These are phyloP conservation scores for Papilionanthe hybrid DNA, from an alignment of 116 monocot species.

Conservation along the genomic window DNA sequence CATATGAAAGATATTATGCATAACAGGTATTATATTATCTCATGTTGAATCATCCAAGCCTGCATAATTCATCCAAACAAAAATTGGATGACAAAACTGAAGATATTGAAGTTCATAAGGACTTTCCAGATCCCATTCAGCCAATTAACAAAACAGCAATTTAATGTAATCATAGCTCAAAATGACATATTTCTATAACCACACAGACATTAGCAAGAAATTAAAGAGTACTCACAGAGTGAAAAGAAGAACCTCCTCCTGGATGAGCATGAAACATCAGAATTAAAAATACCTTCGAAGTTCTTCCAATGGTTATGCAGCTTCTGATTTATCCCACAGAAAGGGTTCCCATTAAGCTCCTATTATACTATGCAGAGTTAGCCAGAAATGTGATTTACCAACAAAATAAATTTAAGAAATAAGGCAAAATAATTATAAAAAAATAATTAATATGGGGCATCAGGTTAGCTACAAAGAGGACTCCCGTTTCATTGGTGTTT, in stretches of 20 bases:
- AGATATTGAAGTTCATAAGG: neutral
- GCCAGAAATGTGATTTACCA: slow-evolving; percentile 5
- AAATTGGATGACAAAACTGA: neutral
- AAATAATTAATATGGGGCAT: too few species aligned
- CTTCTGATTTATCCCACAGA: slow-evolving; percentile 51
- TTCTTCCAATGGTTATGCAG: slow-evolving; percentile 69
- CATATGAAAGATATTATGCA: too few species aligned
- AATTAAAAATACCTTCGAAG: slow-evolving; percentile 30
- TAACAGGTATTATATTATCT: too few species aligned
- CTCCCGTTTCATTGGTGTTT: too few species aligned
- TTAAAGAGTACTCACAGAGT: slow-evolving; percentile 58
- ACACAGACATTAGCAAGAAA: neutral
- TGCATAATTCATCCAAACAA: too few species aligned
- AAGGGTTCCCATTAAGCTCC: slow-evolving; percentile 29
- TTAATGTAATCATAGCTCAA: neutral
- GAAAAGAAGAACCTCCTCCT: slow-evolving; percentile 74
- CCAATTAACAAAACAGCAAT: neutral
- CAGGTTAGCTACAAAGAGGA: too few species aligned
- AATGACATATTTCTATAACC: neutral
- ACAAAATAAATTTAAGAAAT: neutral
- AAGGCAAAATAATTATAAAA: neutral
- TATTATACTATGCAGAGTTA: slow-evolving; percentile 9
- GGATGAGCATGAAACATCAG: slow-evolving; percentile 43
- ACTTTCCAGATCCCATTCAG: neutral
- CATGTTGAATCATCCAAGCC: too few species aligned